Evolutionary conservation across 2,329 filamentous ascomycete genomes (phyloP).

Genomic region (Zymoseptoria brevis): DNA sequence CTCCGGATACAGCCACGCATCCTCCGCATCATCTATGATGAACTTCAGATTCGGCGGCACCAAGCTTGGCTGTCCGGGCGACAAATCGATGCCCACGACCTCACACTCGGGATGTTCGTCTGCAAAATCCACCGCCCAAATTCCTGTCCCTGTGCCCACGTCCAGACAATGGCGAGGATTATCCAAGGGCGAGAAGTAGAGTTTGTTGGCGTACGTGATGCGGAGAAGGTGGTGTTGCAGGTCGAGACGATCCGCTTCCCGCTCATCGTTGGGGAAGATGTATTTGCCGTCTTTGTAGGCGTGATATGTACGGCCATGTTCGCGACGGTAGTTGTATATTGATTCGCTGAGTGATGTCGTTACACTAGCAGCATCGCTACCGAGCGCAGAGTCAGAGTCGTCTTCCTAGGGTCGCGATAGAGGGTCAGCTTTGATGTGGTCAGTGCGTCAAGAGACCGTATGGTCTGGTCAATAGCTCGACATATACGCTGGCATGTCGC

Average conservation of each 20-base stretch:
- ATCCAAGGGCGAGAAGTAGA: conserved; percentile 40
- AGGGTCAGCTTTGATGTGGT: conserved; percentile 4
- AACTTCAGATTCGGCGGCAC: conserved; percentile 55
- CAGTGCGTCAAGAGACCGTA: background rate
- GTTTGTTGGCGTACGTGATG: conserved; percentile 39
- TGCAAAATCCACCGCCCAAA: conserved; percentile 52
- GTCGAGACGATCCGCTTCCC: conserved; percentile 31
- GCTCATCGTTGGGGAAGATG: conserved; percentile 36
- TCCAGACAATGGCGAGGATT: conserved; percentile 40
- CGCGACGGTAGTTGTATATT: conserved; percentile 31
- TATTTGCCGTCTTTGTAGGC: conserved; percentile 35
- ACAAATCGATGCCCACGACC: conserved; percentile 43
- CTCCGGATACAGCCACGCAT: conserved; percentile 49
- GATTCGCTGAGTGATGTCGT: conserved; percentile 31
- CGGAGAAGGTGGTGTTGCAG: conserved; percentile 41
- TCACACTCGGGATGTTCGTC: conserved; percentile 34
- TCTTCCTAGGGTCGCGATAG: conserved; percentile 16
- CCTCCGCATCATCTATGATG: conserved; percentile 55
- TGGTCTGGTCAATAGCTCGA: background rate
- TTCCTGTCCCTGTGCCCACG: conserved; percentile 46
- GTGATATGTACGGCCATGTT: conserved; percentile 34
- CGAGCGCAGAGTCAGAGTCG: conserved; percentile 30
- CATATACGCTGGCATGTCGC: background rate
- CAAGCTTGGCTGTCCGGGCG: conserved; percentile 43
- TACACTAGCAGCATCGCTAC: conserved; percentile 28